phyloP scores from a whole-genome alignment of 2,329 filamentous ascomycete species.

The Uncinocarpus reesii region DNA sequence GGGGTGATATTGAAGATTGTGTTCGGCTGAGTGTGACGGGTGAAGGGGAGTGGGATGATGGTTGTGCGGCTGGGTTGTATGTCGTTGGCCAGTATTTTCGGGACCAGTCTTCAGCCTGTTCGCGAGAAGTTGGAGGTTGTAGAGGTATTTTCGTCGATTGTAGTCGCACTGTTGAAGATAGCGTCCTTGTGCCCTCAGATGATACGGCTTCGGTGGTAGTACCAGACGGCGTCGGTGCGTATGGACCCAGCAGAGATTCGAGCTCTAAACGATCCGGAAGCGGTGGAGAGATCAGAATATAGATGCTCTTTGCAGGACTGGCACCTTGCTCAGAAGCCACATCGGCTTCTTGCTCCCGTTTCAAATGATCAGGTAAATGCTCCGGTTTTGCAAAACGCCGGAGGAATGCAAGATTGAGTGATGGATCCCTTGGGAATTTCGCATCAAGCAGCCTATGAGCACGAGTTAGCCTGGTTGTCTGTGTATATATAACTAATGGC shows the following conservation, averaged over 20 bases:
- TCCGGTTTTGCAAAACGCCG: constrained; percentile 34
- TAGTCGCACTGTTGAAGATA: constrained; percentile 20
- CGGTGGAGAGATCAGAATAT: constrained; percentile 35
- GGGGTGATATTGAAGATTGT: constrained; percentile 28
- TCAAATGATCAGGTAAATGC: constrained; percentile 26
- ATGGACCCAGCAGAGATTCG: constrained; percentile 30
- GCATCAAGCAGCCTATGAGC: constrained; percentile 31
- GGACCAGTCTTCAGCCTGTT: constrained; percentile 37
- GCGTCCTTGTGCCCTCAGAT: neutral
- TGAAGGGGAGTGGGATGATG: constrained; percentile 35
- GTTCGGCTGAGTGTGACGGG: constrained; percentile 29
- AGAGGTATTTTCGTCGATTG: constrained; percentile 31
- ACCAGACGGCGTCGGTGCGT: constrained; percentile 24
- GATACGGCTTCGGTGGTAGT: neutral
- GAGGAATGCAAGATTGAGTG: constrained; percentile 29
- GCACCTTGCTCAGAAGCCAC: neutral
- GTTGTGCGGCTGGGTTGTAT: constrained; percentile 38
- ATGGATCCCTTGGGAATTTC: constrained; percentile 28
- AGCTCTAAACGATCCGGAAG: constrained; percentile 29
- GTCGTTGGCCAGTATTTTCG: constrained; percentile 35
- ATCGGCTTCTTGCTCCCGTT: neutral
- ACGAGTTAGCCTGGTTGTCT: constrained; percentile 20
- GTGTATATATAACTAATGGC: neutral
- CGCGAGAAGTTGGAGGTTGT: constrained; percentile 31
- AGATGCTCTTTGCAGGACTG: constrained; percentile 26